These are phyloP conservation scores for Suillus clintonianus DNA, from an alignment of 768 basidiomycete species.

Conservation along the genomic window DNA sequence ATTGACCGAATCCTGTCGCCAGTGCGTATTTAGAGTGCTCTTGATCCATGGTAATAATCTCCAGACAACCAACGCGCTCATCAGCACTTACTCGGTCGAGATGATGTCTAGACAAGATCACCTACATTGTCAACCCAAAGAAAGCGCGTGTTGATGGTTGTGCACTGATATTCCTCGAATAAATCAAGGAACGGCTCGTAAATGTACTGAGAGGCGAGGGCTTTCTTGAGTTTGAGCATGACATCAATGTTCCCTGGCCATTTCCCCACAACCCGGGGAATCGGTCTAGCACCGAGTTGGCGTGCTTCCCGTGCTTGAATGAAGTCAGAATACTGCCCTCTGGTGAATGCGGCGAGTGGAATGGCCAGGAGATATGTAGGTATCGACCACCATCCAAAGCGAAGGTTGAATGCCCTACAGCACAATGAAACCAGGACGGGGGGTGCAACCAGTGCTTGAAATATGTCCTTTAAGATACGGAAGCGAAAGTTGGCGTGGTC, in stretches of 20 bases:
- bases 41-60: slow-evolving; percentile 76
- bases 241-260: slow-evolving; percentile 83
- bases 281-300: slow-evolving; percentile 49
- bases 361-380: slow-evolving; percentile 45
- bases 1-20: slow-evolving; percentile 64
- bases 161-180: slow-evolving; percentile 69
- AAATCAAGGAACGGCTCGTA: slow-evolving; percentile 64
- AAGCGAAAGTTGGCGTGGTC: slow-evolving; percentile 41
- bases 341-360: slow-evolving; percentile 39
- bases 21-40: slow-evolving; percentile 66
- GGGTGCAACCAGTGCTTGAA: slow-evolving; percentile 43
- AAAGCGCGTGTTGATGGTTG: slow-evolving; percentile 68
- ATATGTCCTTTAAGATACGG: slow-evolving; percentile 51
- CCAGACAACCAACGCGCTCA: neutral
- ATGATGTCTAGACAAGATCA: slow-evolving; percentile 9
- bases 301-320: slow-evolving; percentile 45
- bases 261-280: slow-evolving; percentile 63
- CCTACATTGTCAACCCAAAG: slow-evolving; percentile 71
- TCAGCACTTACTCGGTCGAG: neutral
- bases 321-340: slow-evolving; percentile 36
- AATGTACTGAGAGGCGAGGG: slow-evolving; percentile 60
- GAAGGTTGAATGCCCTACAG: slow-evolving; percentile 28
- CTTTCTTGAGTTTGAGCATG: slow-evolving; percentile 54
- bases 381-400: slow-evolving; percentile 36
- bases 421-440: slow-evolving; percentile 35